Evolutionary conservation across 768 basidiomycete genomes (phyloP), one percentile per base, ranked within the genome.

Genomic region (Suillus hirtellus): DNA sequence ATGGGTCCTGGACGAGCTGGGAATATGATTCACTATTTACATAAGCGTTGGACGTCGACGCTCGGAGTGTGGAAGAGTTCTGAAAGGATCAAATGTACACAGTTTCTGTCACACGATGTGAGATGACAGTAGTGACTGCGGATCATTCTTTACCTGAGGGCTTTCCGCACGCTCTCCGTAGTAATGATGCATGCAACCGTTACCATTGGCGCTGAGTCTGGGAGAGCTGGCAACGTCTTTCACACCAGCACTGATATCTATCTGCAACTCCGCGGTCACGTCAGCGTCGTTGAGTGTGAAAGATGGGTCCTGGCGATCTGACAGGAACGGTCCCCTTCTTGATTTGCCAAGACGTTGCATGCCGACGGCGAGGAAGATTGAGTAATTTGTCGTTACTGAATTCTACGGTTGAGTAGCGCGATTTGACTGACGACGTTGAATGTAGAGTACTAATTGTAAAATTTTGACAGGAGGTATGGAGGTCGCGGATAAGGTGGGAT

Each of bases 231-330:
- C 21, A 11, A 24, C 35, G 31, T 47, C 31, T 56, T 50, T 53
- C 42, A 55, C 46, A 14, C 24, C 52, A 40, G 15, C 55, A 47
- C 60, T 43, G n/a, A 34, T 56, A 42, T 52, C 43, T 59, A 64
- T 43, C 65, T 65, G 55, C 49, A 73, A 61, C 62, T 70, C 74
- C 66, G 64, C 64, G 60, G 66, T 53, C 43, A 58, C 42, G 38
- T 24, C 17, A n/a, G 59, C 56, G 55, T 58, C 49, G 21, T 40
- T 31, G 53, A 15, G 19, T 4, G 9, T 15, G 17, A 17, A 40
- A 58, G 35, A 53, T 55, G n/a, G 60, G 19, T 61, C 37, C 50
- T 54, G 52, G 27, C 17, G 40, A 58, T 42, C 38, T 9, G 38
- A 56, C 37, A 40, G 55, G n/a, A 38, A 56, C 38, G 10, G 40